These are phyloP conservation scores for Tolypocladium cylindrosporum DNA, from an alignment of 2,329 filamentous ascomycete genomes.

Conservation along the genomic window DNA sequence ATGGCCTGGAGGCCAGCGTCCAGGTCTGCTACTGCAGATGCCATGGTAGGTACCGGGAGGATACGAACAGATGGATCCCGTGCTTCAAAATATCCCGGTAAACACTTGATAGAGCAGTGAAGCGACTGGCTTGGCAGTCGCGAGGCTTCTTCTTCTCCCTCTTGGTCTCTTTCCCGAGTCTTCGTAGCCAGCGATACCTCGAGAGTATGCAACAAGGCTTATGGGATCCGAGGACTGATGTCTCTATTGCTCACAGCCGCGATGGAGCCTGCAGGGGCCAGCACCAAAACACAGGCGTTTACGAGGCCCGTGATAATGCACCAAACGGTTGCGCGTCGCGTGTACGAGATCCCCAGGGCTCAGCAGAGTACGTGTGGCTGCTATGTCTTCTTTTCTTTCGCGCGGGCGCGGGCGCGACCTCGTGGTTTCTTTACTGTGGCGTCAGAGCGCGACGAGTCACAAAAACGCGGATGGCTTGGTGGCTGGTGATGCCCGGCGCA, in stretches of 20 bases:
- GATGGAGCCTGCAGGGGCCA: neutral
- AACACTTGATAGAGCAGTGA: neutral
- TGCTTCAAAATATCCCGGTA: neutral
- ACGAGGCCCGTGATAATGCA: slow-evolving; percentile 1
- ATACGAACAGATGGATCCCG: slow-evolving; percentile 1
- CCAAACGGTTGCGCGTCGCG: slow-evolving; percentile 2
- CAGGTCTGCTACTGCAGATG: slow-evolving; percentile 81
- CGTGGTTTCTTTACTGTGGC: neutral
- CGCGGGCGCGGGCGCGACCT: neutral
- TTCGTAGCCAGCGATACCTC: neutral
- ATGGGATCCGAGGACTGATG: neutral
- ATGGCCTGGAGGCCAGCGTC: slow-evolving; percentile 86
- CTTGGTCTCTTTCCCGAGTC: neutral
- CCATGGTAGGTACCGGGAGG: slow-evolving; percentile 37
- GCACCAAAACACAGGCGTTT: slow-evolving; percentile 1
- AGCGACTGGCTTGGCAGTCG: neutral
- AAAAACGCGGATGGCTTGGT: neutral
- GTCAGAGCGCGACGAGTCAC: neutral
- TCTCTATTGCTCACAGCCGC: neutral
- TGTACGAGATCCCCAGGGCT: slow-evolving; percentile 8
- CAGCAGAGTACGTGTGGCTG: slow-evolving; percentile 8
- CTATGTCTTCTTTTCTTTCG: neutral
- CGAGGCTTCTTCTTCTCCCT: neutral
- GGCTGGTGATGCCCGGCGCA: neutral
- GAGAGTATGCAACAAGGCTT: neutral